A percentile compares a stretch with the other conserved stretches of the same genome.
phyloP scores from a whole-genome alignment of 257 asterid genomes.

The Solanum sitiens region DNA sequence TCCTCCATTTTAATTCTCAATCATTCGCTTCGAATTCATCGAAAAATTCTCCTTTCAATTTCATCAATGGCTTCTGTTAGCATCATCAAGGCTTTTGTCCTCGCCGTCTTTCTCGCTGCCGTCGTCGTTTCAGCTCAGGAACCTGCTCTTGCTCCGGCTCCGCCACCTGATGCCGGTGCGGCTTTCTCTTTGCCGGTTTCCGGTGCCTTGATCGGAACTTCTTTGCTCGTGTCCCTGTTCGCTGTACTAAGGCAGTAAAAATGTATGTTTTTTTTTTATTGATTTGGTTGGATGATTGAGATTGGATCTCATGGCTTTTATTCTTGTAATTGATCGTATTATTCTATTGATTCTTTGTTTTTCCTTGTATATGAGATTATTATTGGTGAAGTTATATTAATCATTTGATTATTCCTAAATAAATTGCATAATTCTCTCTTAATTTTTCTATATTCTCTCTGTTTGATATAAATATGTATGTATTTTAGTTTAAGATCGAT shows the following conservation, averaged over 20 bases:
- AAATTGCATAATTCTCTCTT: too few relatives aligned
- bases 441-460: too few relatives aligned
- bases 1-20: not conserved
- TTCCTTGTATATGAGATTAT: not conserved
- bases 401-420: not conserved
- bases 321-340: not conserved
- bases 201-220: not conserved
- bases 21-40: not conserved
- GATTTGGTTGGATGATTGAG: not conserved
- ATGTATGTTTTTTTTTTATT: not conserved
- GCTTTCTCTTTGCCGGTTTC: not conserved
- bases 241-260: not conserved
- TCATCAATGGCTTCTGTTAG: slow-evolving; percentile 36
- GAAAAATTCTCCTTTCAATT: not conserved
- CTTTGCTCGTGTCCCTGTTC: not conserved
- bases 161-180: not conserved
- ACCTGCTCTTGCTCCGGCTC: slow-evolving; percentile 7
- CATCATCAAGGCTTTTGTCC: slow-evolving; percentile 13
- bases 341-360: not conserved
- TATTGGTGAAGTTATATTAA: not conserved
- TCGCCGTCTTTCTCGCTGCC: slow-evolving; percentile 15
- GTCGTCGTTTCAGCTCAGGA: slow-evolving; percentile 32
- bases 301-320: not conserved
- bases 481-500: too few relatives aligned
- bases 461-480: too few relatives aligned